These are phyloP conservation scores for Xylariales sp. DNA, from an alignment of 2,329 filamentous ascomycete genomes.

Conservation along the genomic window DNA sequence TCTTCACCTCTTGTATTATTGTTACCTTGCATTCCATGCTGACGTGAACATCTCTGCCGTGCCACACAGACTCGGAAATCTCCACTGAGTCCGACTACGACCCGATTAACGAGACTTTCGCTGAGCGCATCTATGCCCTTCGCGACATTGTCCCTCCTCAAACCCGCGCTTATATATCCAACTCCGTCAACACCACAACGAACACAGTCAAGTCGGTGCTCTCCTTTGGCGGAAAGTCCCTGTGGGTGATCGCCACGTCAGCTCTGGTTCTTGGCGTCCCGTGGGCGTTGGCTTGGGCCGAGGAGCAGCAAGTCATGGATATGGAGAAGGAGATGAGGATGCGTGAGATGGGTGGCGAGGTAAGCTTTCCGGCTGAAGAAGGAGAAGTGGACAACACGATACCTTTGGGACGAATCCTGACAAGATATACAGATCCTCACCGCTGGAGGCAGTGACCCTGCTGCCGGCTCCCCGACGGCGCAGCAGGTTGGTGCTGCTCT, in stretches of 20 bases:
- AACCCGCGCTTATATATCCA: conserved; percentile 63
- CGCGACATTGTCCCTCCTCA: conserved; percentile 73
- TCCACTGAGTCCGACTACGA: conserved; percentile 75
- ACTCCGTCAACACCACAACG: conserved; percentile 51
- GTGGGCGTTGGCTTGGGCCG: conserved; percentile 85
- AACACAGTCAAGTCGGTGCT: conserved; percentile 57
- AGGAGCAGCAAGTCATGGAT: conserved; percentile 95
- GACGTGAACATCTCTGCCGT: conserved; percentile 3
- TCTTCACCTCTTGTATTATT: too few relatives aligned
- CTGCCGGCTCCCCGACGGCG: conserved; percentile 35
- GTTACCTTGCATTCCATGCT: too few relatives aligned
- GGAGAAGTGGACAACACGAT: too few relatives aligned
- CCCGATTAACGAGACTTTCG: conserved; percentile 51
- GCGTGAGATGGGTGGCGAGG: conserved; percentile 83
- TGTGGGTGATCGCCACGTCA: conserved; percentile 89
- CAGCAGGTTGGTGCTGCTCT: conserved; percentile 46
- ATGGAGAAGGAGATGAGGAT: conserved; percentile 98
- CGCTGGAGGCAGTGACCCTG: conserved; percentile 32
- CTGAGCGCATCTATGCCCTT: conserved; percentile 67
- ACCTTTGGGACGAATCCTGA: not conserved
- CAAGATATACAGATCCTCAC: conserved; percentile 37
- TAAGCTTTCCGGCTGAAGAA: conserved; percentile 15
- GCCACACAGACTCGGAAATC: conserved; percentile 71
- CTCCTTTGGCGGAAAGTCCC: conserved; percentile 73
- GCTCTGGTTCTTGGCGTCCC: conserved; percentile 88